A percentile compares a stretch with the other conserved stretches of the same genome.
Evolutionary conservation across 2,329 filamentous ascomycete genomes (phyloP).

Genomic region (Apiospora saccharicola): DNA sequence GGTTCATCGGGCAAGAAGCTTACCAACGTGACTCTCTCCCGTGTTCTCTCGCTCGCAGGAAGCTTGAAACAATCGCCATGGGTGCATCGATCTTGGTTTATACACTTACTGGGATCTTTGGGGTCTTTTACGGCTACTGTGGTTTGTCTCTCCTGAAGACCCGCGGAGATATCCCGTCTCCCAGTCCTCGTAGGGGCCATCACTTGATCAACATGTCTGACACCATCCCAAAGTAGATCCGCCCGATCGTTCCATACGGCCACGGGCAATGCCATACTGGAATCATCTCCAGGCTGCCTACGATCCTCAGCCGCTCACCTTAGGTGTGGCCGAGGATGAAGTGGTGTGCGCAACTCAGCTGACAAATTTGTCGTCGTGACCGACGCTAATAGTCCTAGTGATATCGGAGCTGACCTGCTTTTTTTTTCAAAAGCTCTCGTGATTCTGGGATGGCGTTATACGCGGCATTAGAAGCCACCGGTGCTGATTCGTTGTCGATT

Average conservation of each 20-base stretch:
- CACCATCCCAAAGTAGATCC: not conserved
- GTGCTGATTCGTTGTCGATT: not conserved
- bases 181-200: not conserved
- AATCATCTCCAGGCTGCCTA: not conserved
- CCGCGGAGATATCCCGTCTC: not conserved
- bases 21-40: not conserved
- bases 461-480: not conserved
- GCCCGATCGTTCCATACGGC: not conserved
- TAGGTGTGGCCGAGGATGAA: not conserved
- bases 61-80: not conserved
- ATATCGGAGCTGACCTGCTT: not conserved
- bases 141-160: not conserved
- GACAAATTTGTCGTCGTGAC: not conserved
- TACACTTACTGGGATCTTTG: not conserved
- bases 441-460: not conserved
- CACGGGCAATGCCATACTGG: not conserved
- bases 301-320: not conserved
- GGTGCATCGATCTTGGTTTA: not conserved
- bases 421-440: not conserved
- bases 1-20: not conserved
- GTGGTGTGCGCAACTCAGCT: not conserved
- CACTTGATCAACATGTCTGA: not conserved
- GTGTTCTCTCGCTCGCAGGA: too few species aligned
- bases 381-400: not conserved
- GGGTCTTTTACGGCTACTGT: not conserved